Conservation (phyloP, 176 grass and related monocot species). For the Phoenix roebelenii region DNA sequence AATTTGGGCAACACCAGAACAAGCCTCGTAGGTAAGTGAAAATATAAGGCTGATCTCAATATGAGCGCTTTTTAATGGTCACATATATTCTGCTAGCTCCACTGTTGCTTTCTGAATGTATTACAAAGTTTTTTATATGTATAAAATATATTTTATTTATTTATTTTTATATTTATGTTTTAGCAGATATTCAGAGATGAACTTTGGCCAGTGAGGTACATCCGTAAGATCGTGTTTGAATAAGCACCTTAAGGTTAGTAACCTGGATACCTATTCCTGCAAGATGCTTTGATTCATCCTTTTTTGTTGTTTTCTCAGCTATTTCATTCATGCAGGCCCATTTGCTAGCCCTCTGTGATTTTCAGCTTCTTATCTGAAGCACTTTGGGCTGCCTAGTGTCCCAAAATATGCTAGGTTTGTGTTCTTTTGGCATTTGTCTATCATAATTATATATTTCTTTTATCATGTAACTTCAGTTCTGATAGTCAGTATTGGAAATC, state of each 20-base stretch:
- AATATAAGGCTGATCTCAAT: not conserved
- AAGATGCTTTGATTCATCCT: not conserved
- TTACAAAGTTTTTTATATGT: not conserved
- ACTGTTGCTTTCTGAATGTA: no score
- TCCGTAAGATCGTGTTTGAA: conserved; percentile 25
- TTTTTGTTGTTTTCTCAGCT: not conserved
- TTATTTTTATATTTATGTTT: conserved; percentile 7
- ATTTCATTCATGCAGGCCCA: not conserved
- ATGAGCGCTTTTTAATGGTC: no score
- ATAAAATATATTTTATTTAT: not conserved
- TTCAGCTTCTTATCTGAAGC: conserved; percentile 18
- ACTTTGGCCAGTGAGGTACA: conserved; percentile 77
- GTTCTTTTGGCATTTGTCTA: not conserved
- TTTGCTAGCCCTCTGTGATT: conserved; percentile 6
- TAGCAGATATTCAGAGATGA: conserved; percentile 94
- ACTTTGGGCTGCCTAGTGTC: conserved; percentile 1
- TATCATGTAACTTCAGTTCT: no score
- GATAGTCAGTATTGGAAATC: no score
- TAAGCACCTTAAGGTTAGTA: conserved; percentile 31
- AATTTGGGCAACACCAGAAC: conserved; percentile 80
- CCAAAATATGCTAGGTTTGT: conserved; percentile 8
- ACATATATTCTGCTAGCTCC: not conserved
- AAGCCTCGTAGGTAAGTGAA: conserved; percentile 78
- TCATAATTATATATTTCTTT: no score
- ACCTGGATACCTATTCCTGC: no score